phyloP scores from a whole-genome alignment of 768 basidiomycete genomes.

The Botryobasidium botryosum region DNA sequence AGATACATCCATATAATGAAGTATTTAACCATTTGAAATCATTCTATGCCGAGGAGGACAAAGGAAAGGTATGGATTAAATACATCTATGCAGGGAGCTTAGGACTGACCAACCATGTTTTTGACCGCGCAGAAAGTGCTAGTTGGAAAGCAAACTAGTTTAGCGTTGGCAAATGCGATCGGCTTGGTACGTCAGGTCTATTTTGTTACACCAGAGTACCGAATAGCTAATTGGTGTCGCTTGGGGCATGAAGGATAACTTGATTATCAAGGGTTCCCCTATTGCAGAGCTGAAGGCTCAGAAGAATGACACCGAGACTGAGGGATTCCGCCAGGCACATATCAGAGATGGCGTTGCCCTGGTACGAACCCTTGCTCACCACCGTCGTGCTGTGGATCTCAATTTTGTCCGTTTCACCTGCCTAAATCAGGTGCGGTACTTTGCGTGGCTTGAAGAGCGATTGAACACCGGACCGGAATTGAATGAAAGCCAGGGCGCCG shows the following conservation, averaged over 20 bases:
- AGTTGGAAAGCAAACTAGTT: conserved; percentile 57
- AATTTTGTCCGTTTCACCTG: not conserved
- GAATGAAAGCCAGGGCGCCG: conserved; percentile 67
- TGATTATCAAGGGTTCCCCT: conserved; percentile 47
- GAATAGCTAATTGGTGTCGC: too few species aligned
- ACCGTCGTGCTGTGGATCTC: not conserved
- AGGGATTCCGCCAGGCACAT: conserved; percentile 79
- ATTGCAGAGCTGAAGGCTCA: conserved; percentile 65
- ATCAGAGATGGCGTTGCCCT: conserved; percentile 82
- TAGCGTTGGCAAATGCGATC: conserved; percentile 68
- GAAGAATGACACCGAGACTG: conserved; percentile 66
- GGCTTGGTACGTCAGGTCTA: conserved; percentile 36
- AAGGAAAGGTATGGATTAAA: conserved; percentile 5
- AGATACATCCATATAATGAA: conserved; percentile 49
- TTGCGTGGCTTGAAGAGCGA: conserved; percentile 86
- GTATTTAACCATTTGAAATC: conserved; percentile 49
- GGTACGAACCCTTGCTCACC: conserved; percentile 13
- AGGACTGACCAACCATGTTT: not conserved
- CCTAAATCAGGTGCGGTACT: conserved; percentile 43
- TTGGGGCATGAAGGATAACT: conserved; percentile 39
- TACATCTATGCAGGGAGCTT: conserved; percentile 11
- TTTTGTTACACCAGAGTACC: too few species aligned
- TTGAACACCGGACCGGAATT: conserved; percentile 41
- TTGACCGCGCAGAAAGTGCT: conserved; percentile 41
- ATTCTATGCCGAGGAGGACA: conserved; percentile 15